These are phyloP conservation scores for Gossypium herbaceum DNA, from an alignment of 345 rosid species.

Conservation along the genomic window DNA sequence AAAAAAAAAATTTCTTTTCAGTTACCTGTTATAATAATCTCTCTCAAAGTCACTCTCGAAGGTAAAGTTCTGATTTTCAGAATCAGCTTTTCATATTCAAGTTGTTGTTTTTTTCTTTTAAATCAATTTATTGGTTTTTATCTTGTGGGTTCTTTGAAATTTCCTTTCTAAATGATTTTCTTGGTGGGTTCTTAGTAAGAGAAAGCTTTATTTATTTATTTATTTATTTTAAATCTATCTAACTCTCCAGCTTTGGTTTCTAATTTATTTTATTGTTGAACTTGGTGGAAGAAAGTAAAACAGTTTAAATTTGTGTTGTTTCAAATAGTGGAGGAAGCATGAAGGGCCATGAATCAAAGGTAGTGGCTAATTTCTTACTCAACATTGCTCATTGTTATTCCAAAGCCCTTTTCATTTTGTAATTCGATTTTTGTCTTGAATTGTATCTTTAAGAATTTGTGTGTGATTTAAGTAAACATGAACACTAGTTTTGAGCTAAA, in stretches of 20 bases:
- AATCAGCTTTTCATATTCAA: background rate
- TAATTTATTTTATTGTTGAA: background rate
- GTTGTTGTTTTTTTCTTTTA: background rate
- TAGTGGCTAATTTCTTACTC: background rate
- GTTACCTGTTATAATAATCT: background rate
- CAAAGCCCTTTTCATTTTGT: background rate
- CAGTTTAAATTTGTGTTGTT: background rate
- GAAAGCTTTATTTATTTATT: background rate
- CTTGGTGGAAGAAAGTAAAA: slow-evolving; percentile 1
- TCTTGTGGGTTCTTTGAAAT: background rate
- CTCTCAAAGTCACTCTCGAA: background rate
- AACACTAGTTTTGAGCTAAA: background rate
- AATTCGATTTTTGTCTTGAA: background rate
- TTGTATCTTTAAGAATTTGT: background rate
- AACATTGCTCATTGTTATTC: background rate
- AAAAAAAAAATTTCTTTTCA: background rate
- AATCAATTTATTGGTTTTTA: background rate
- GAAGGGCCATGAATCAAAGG: slow-evolving; percentile 40
- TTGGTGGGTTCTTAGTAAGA: background rate
- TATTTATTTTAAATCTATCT: background rate
- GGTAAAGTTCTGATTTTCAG: background rate
- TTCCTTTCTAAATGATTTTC: background rate
- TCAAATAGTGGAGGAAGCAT: slow-evolving; percentile 19
- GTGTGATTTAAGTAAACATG: background rate
- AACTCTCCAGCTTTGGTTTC: slow-evolving; percentile 3